Conservation (phyloP, 2,329 filamentous ascomycete genomes). For the Neoascochyta sp. region DNA sequence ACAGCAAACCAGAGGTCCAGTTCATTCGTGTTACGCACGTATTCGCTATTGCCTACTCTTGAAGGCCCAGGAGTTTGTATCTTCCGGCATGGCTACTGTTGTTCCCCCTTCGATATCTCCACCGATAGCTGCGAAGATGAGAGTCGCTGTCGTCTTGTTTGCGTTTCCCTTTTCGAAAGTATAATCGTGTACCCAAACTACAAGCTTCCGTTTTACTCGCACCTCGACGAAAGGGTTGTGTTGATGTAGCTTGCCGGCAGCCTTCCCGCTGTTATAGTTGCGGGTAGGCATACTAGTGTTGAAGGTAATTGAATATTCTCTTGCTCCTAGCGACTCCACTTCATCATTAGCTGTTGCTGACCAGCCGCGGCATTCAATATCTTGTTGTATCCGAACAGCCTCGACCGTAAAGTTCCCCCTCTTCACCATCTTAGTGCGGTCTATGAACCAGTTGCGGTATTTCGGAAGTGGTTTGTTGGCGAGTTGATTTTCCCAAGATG, state of each 20-base stretch:
- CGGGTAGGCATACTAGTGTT: neutral
- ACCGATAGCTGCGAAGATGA: constrained; percentile 1
- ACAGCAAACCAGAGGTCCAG: constrained; percentile 8
- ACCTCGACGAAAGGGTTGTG: neutral
- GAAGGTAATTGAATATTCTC: too few species aligned
- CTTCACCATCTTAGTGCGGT: neutral
- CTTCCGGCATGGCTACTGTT: neutral
- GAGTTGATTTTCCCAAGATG: neutral
- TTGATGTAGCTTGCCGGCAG: neutral
- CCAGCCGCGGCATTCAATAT: constrained; percentile 1
- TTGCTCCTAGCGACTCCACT: neutral
- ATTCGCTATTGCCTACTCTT: neutral
- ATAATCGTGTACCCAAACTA: constrained; percentile 1
- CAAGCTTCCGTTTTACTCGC: neutral
- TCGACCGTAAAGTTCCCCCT: neutral
- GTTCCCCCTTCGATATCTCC: neutral
- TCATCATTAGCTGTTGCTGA: neutral
- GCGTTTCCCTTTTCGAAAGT: neutral
- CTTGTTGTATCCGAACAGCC: neutral
- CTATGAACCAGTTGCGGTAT: constrained; percentile 1
- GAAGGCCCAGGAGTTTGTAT: neutral
- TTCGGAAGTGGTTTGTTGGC: constrained; percentile 1
- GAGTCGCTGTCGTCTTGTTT: neutral
- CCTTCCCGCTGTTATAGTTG: neutral
- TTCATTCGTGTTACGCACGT: constrained; percentile 1